Conservation (phyloP, 257 asterid species). For the Capsicum baccatum region DNA sequence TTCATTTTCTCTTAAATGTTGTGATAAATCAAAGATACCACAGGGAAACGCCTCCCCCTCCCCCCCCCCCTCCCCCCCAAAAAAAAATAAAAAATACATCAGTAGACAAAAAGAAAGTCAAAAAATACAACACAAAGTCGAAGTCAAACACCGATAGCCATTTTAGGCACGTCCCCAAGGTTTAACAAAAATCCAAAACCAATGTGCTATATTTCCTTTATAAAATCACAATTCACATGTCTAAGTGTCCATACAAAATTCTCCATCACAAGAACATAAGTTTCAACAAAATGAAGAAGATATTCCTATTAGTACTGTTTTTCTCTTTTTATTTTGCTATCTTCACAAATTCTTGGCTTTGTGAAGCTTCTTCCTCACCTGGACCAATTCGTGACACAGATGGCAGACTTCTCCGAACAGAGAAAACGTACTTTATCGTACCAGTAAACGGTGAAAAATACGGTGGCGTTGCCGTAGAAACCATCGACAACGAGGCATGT, state of each 20-base stretch:
- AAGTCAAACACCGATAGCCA: not conserved
- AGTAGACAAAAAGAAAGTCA: not conserved
- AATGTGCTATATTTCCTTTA: slow-evolving; percentile 10
- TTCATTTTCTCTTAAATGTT: too few species aligned
- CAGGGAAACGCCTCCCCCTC: too few species aligned
- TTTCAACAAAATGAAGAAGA: not conserved
- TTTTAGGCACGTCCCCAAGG: not conserved
- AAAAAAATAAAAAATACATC: too few species aligned
- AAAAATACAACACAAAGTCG: not conserved
- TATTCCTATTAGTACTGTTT: not conserved
- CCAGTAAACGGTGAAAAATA: not conserved
- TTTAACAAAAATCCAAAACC: not conserved
- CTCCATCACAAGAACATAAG: not conserved
- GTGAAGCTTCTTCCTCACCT: not conserved
- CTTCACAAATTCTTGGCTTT: slow-evolving; percentile 19
- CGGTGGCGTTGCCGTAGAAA: not conserved
- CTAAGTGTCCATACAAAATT: not conserved
- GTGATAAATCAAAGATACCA: too few species aligned
- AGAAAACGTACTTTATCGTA: not conserved
- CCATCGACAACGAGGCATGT: not conserved
- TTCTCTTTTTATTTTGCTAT: not conserved
- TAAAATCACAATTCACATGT: not conserved
- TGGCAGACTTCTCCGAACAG: not conserved
- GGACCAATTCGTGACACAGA: not conserved
- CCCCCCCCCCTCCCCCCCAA: too few species aligned